These are phyloP conservation scores for Eucalyptus cloeziana DNA, from an alignment of 345 rosid genomes.

Conservation along the genomic window DNA sequence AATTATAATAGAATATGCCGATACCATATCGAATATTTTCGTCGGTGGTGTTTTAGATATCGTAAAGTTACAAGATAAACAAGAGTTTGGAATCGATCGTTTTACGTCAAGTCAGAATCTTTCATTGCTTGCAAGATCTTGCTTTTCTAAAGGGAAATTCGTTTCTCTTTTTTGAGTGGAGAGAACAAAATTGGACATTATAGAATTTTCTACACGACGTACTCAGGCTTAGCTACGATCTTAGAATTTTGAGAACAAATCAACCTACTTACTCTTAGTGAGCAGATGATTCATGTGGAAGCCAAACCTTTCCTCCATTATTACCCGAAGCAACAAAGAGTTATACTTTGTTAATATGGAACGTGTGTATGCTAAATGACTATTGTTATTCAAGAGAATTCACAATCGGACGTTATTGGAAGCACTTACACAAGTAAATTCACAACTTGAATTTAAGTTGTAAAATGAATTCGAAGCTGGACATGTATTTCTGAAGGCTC, in stretches of 20 bases:
- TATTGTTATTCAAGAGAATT: not conserved
- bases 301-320: not conserved
- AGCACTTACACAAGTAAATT: not conserved
- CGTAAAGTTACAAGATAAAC: not conserved
- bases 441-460: not conserved
- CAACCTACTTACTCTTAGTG: not conserved
- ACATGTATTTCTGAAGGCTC: not conserved
- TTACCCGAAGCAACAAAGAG: not conserved
- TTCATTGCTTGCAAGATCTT: not conserved
- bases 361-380: not conserved
- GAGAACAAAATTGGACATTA: not conserved
- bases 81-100: not conserved
- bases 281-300: not conserved
- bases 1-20: not conserved
- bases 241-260: not conserved
- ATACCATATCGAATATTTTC: not conserved
- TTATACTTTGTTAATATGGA: not conserved
- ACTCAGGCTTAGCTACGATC: not conserved
- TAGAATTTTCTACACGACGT: not conserved
- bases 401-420: not conserved
- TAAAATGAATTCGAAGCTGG: not conserved
- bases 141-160: not conserved
- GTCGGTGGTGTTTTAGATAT: not conserved
- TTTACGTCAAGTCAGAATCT: not conserved
- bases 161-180: not conserved